Evolutionary conservation across 1,284 basidiomycete species (phyloP).

Genomic region (Apiotrichum mycotoxinovorans): DNA sequence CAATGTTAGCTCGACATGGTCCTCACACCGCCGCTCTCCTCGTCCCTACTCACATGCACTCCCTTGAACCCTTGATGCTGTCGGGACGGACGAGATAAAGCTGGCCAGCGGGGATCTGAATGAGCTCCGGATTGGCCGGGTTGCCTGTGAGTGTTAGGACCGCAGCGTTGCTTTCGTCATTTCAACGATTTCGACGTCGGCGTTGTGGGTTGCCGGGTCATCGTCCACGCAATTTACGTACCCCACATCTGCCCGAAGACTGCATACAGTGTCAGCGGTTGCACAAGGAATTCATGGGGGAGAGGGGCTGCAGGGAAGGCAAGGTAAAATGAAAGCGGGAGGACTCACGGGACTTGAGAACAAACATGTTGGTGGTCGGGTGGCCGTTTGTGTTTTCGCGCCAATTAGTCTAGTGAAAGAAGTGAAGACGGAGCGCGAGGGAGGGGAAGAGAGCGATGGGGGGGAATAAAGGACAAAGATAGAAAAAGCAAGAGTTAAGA

Average conservation of each 20-base stretch:
- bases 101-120: constrained; percentile 89
- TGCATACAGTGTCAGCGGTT: constrained; percentile 42
- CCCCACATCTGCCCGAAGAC: constrained; percentile 94
- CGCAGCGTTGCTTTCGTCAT: too few species aligned
- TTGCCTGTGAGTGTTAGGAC: constrained; percentile 39
- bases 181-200: not conserved
- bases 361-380: constrained; percentile 57
- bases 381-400: too few species aligned
- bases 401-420: too few species aligned
- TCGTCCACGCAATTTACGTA: constrained; percentile 52
- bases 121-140: constrained; percentile 80
- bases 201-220: not conserved
- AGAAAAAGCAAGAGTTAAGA: too few species aligned
- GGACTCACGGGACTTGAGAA: constrained; percentile 76
- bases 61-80: constrained; percentile 82
- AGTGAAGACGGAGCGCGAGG: too few species aligned
- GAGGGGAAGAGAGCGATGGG: too few species aligned
- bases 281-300: constrained; percentile 5
- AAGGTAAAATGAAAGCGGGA: not conserved
- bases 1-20: not conserved
- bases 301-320: not conserved
- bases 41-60: constrained; percentile 81
- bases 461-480: too few species aligned
- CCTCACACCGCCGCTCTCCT: too few species aligned
- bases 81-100: constrained; percentile 88